These are phyloP conservation scores for Bacterosira constricta DNA, from an alignment of 108 stramenopile species.

Conservation along the genomic window DNA sequence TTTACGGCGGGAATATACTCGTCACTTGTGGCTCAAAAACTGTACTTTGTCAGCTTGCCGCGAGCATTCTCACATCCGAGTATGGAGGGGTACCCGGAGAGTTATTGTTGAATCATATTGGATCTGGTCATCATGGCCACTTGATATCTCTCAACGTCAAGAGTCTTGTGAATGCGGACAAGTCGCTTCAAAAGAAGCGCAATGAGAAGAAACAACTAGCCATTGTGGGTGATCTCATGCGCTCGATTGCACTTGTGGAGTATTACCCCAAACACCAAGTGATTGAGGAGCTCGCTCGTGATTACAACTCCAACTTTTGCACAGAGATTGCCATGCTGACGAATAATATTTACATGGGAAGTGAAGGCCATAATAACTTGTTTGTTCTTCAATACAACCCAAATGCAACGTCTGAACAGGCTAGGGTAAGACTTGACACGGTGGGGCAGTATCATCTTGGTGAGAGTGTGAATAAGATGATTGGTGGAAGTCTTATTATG, in stretches of 20 bases:
- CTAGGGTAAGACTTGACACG: slow-evolving; percentile 86
- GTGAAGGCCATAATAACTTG: slow-evolving; percentile 92
- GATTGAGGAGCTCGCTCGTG: slow-evolving; percentile 92
- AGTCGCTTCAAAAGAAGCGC: slow-evolving; percentile 16
- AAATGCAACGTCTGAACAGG: slow-evolving; percentile 84
- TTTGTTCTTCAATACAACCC: slow-evolving; percentile 87
- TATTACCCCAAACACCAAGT: slow-evolving; percentile 82
- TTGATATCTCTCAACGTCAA: slow-evolving; percentile 91
- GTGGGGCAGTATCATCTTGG: slow-evolving; percentile 95
- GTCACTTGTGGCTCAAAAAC: slow-evolving; percentile 85
- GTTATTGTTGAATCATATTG: slow-evolving; percentile 5
- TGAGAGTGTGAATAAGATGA: slow-evolving; percentile 95
- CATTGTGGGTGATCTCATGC: slow-evolving; percentile 97
- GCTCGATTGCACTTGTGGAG: slow-evolving; percentile 90
- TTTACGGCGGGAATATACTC: slow-evolving; percentile 73
- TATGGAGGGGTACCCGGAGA: not conserved
- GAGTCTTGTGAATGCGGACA: slow-evolving; percentile 54
- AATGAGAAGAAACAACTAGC: slow-evolving; percentile 72
- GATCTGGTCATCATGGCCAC: slow-evolving; percentile 92
- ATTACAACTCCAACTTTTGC: slow-evolving; percentile 95
- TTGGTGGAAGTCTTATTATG: slow-evolving; percentile 91
- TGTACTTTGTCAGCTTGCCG: slow-evolving; percentile 53
- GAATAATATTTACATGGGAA: slow-evolving; percentile 91
- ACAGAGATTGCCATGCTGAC: slow-evolving; percentile 94
- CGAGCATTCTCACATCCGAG: slow-evolving; percentile 7